These are phyloP conservation scores for Neonectria neomacrospora DNA, from an alignment of 2,329 filamentous ascomycete genomes.

Conservation along the genomic window DNA sequence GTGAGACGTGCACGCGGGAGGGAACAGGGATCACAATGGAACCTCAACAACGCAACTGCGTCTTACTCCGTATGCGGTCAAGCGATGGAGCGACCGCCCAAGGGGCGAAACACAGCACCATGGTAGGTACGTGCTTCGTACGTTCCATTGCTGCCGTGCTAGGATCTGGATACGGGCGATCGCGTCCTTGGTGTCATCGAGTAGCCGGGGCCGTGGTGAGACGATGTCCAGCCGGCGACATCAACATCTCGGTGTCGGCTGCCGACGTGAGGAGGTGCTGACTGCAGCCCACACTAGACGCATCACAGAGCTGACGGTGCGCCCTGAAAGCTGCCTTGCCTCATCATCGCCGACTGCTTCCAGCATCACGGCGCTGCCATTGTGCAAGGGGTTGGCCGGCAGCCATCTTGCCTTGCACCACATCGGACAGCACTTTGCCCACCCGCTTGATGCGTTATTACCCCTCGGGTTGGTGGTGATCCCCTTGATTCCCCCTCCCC, in stretches of 20 bases:
- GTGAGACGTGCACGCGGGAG: conserved; percentile 46
- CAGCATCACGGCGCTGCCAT: background rate
- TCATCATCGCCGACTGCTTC: conserved; percentile 9
- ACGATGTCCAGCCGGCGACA: conserved; percentile 32
- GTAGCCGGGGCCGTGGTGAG: conserved; percentile 22
- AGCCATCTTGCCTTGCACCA: conserved; percentile 32
- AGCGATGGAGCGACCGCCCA: conserved; percentile 26
- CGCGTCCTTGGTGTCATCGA: background rate
- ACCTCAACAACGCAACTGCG: conserved; percentile 28
- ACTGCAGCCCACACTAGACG: conserved; percentile 28
- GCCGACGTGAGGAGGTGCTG: conserved; percentile 34
- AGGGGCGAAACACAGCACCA: conserved; percentile 34
- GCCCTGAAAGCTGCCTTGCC: conserved; percentile 14
- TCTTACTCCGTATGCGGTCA: conserved; percentile 43
- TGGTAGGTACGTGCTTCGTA: background rate
- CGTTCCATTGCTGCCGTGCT: background rate
- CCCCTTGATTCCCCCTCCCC: conserved; percentile 21
- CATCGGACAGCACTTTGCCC: conserved; percentile 27
- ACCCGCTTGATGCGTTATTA: conserved; percentile 27
- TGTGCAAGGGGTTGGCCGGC: conserved; percentile 39
- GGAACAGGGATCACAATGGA: conserved; percentile 36
- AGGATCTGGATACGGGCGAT: conserved; percentile 13
- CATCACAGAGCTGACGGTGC: conserved; percentile 36
- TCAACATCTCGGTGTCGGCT: conserved; percentile 32
- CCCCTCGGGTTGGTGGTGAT: conserved; percentile 30